Base-by-base conservation (phyloP, 768 basidiomycete genomes). In the Tricholoma sp. region DNA sequence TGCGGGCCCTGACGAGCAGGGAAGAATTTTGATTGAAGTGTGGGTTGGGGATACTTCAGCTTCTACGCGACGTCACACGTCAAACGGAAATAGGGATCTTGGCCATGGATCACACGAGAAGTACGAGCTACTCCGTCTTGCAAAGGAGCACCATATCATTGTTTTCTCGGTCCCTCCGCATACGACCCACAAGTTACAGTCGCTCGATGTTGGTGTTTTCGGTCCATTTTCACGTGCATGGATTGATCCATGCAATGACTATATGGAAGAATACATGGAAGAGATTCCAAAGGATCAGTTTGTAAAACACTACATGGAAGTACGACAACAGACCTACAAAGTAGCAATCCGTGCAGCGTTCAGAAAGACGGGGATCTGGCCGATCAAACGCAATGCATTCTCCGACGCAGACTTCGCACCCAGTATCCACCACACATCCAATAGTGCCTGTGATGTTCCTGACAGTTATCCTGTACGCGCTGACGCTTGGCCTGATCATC, bases 1-100 rank as follows among this genome's bases (percentile, higher is more conserved):
- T 97, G 94, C 2, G 97, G 91, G 42, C 97, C 97, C 72, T 98
- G 96, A 9, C 98, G 80, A 4, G 97, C 95, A 10, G 97, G 97
- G 76, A 99, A 96, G 80, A 99, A 99, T 66, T 96, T 96, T 48
- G 95, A 83, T 72, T 98, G 94, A 24, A 98, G 82, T 2, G 89
- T 74, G 2, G 97, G 97, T 70, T 99, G 98, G 44, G 88, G 93
- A 75, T 96, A 97, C 72, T 93, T 96, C 65, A 99, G 84, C 67
- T 92, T 92, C 61, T 82, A 82, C 2, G 97, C 96, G 47, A 94
- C 90, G 71, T 99, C 97, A 44, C 97, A 89, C 31, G 97, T 98
- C 47, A 98, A 80, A 52, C 97, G 94, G 83, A 99, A 99, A 77
- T 99, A 94, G 1, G 91, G 89, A 67, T 94, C 91, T 68, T 77